These are phyloP conservation scores for Daldinia sp. DNA, from an alignment of 2,329 filamentous ascomycete species.

Conservation along the genomic window DNA sequence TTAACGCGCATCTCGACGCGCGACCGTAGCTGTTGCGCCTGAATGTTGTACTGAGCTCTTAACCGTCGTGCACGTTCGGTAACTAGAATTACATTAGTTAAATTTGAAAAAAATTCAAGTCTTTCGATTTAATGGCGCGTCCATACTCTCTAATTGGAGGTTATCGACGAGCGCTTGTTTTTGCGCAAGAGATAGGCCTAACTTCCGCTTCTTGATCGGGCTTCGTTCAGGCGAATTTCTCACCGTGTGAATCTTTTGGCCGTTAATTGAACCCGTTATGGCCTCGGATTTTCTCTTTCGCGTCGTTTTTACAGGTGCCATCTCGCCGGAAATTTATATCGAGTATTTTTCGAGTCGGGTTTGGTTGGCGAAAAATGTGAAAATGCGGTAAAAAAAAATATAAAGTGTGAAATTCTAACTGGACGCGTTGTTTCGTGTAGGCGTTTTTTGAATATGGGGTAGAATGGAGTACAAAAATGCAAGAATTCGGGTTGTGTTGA, in stretches of 20 bases:
- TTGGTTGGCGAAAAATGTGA: conserved; percentile 11
- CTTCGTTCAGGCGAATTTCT: conserved; percentile 59
- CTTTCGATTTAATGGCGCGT: background rate
- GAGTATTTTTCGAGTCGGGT: conserved; percentile 34
- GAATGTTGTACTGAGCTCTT: conserved; percentile 86
- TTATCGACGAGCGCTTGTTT: conserved; percentile 92
- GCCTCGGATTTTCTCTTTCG: conserved; percentile 56
- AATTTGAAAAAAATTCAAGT: background rate
- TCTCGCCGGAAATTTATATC: conserved; percentile 44
- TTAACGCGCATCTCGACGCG: conserved; percentile 94
- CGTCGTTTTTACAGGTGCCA: conserved; percentile 40
- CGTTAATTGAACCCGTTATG: conserved; percentile 42
- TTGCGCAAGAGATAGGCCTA: conserved; percentile 72
- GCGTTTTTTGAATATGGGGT: conserved; percentile 19
- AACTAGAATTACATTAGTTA: conserved; percentile 40
- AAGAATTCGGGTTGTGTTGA: conserved; percentile 27
- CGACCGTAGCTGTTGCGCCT: conserved; percentile 83
- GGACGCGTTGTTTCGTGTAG: conserved; percentile 26
- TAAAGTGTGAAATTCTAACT: conserved; percentile 1
- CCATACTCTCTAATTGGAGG: conserved; percentile 83
- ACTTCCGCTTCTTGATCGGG: conserved; percentile 68
- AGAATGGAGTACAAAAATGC: conserved; percentile 19
- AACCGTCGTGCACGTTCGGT: conserved; percentile 72
- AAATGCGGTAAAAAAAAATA: conserved; percentile 4
- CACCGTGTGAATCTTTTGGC: conserved; percentile 45